Evolutionary conservation across 192 early-diverging fungal species (phyloP), one percentile per base, ranked within the genome.

Genomic region (Geranomyces variabilis): DNA sequence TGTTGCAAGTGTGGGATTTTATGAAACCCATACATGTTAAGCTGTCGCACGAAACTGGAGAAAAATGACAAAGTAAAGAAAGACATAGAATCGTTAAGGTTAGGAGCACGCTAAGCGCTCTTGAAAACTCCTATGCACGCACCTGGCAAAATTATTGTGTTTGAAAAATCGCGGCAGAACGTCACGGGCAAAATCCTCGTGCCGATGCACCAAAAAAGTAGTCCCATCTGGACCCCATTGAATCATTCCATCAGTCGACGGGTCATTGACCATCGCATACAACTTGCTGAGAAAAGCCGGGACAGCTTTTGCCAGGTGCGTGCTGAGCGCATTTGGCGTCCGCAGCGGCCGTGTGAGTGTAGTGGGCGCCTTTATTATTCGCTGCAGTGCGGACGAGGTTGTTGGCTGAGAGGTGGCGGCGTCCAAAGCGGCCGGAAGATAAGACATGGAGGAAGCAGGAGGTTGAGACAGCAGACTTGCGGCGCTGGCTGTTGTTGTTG

Each of bases 221-320:
- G 86, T 86, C 22, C 96, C 95, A 63, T 89, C 89, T 12, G 90
- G 90, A 0, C 92, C 88, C 96, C 96, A 98, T 30, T 88, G 86
- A 51, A 98, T 98, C 36, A 95, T 75, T 41, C 90, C 86, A 77
- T 96, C 89, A 41, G 92, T 90, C n/a, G 80, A 71, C 30, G 86
- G 81, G 76, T 96, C 96, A 61, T 87, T 82, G 0, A 98, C 96
- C 94, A 98, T 98, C 73, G 91, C 90, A 76, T 93, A 96, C 12
- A 97, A 87, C 72, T 97, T 97, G 80, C 93, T 95, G 14, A 97
- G 77, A 74, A 97, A 97, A 1, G 94, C 93, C 1, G 96, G 93
- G 21, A 97, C 93, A 65, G 71, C 82, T 44, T 76, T 84, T 17
- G 73, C 75, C 43, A 79, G 61, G 21, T 75, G 34, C 21, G 79